These are phyloP conservation scores for Daldinia vernicosa DNA, from an alignment of 495 filamentous ascomycete genomes.

Conservation along the genomic window DNA sequence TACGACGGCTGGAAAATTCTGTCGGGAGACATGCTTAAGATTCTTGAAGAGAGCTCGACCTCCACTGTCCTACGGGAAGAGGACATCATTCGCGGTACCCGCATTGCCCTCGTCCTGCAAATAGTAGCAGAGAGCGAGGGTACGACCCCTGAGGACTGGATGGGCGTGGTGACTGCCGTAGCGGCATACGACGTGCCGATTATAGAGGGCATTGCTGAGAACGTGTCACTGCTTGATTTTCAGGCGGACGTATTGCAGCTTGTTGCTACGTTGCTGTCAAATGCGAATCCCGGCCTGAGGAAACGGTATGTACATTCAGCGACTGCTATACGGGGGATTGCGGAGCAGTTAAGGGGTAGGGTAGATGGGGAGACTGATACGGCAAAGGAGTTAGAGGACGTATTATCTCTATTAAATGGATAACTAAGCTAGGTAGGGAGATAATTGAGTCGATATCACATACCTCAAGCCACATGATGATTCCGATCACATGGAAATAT, in stretches of 20 bases:
- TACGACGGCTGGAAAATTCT: slow-evolving; percentile 62
- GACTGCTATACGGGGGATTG: slow-evolving; percentile 53
- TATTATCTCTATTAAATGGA: slow-evolving; percentile 33
- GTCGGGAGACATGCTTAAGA: slow-evolving; percentile 53
- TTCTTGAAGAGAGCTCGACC: slow-evolving; percentile 43
- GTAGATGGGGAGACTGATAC: slow-evolving; percentile 28
- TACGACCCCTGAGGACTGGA: slow-evolving; percentile 57
- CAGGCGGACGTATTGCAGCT: slow-evolving; percentile 62
- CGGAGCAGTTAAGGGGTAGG: slow-evolving; percentile 45
- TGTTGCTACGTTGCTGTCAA: slow-evolving; percentile 56
- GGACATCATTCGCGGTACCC: slow-evolving; percentile 56
- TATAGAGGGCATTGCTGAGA: slow-evolving; percentile 8
- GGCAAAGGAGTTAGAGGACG: slow-evolving; percentile 41
- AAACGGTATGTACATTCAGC: slow-evolving; percentile 56
- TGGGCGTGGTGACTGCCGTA: slow-evolving; percentile 53
- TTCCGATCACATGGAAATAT: too few species aligned
- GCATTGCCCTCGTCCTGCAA: slow-evolving; percentile 62
- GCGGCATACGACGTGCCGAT: slow-evolving; percentile 49
- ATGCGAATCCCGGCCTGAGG: slow-evolving; percentile 54
- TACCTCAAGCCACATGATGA: neutral
- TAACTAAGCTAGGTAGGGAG: neutral
- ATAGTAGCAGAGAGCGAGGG: slow-evolving; percentile 55
- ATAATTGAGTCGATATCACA: neutral
- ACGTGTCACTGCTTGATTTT: slow-evolving; percentile 51
- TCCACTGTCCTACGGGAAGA: slow-evolving; percentile 25